Base-by-base conservation (phyloP, 2,329 filamentous ascomycete species). In the Xylariaceae sp. region DNA sequence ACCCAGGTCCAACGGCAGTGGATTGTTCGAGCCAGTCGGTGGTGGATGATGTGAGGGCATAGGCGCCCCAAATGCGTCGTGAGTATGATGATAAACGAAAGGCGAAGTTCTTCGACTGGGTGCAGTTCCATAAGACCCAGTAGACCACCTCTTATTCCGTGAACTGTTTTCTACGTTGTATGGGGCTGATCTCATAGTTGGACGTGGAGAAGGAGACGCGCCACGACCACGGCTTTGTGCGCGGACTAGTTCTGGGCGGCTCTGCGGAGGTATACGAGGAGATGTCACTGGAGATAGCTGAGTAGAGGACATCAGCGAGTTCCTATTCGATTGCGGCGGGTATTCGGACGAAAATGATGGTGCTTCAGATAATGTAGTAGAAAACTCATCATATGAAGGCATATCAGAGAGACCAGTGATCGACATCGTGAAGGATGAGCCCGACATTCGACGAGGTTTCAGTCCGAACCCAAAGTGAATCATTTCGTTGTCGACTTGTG, bases 131-230 rank as follows among this genome's bases (percentile, higher is more conserved):
- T 86, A 89, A 3, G 85, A 88, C 13, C 86, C 87, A 3, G 87
- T 90, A 18, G 87, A 90, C 87, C 87, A 91, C 61, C 87, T 78
- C 75, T 90, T 89, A 67, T 78, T 83, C 58, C 85, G 80, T 43
- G 76, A 77, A 49, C 77, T 77, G 56, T 74, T 80, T 43, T 89
- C 86, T 47, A 89, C 77, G 47, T 75, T 85, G 71, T 90, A 90
- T 0, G 87, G 87, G 16, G 83, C 85, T 39, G 86, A 81, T 57
- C 87, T 81, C 66, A 86, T 77, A 51, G 78, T 83, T 30, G 83
- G 84, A 42, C 86, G 80, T 19, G 87, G 86, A 30, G 86, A 88
- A 36, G 86, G 86, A 43, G 87, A 89, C 12, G 85, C 85, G 39
- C 66, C 68, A 34, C 86, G 80, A 19, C 86, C 84, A 49, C 86